Conservation (phyloP, 176 grass and related monocot species). For the Thalia dealbata region DNA sequence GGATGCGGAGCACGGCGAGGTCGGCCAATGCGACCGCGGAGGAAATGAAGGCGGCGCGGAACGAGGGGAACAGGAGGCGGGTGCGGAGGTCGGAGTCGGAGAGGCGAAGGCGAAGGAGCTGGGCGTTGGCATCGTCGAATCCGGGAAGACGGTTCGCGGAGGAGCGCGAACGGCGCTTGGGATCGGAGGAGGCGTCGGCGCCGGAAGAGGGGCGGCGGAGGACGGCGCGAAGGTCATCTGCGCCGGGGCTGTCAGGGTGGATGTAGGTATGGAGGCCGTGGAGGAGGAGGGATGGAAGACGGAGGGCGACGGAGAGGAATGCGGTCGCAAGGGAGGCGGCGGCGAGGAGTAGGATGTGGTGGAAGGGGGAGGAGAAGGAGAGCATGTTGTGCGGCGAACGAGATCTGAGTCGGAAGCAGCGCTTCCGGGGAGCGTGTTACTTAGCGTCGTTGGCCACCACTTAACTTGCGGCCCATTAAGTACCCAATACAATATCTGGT, state of each 20-base stretch:
- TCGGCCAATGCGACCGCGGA: conserved; percentile 30
- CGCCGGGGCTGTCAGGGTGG: conserved; percentile 67
- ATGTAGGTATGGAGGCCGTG: conserved; percentile 78
- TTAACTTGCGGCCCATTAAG: too few relatives aligned
- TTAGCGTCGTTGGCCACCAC: too few relatives aligned
- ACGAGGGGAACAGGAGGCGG: conserved; percentile 48
- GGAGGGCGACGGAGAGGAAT: conserved; percentile 28
- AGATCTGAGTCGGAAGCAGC: conserved; percentile 2
- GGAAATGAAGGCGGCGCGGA: conserved; percentile 35
- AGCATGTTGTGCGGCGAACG: conserved; percentile 28
- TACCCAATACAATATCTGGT: too few relatives aligned
- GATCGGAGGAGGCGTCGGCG: not conserved
- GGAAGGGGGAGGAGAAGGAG: conserved; percentile 9
- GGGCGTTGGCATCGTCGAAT: conserved; percentile 55
- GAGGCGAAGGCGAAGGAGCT: conserved; percentile 80
- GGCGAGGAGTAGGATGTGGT: conserved; percentile 30
- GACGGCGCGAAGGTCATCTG: conserved; percentile 45
- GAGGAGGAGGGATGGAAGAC: conserved; percentile 56
- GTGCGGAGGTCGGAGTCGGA: conserved; percentile 39
- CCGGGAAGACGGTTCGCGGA: not conserved
- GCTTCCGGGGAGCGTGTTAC: not conserved
- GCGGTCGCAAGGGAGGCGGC: not conserved
- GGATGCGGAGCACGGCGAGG: conserved; percentile 26
- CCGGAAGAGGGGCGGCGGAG: conserved; percentile 39
- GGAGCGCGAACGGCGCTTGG: conserved; percentile 29